phyloP scores from a whole-genome alignment of 1,139 yeast species.

The Eremothecium coryli region DNA sequence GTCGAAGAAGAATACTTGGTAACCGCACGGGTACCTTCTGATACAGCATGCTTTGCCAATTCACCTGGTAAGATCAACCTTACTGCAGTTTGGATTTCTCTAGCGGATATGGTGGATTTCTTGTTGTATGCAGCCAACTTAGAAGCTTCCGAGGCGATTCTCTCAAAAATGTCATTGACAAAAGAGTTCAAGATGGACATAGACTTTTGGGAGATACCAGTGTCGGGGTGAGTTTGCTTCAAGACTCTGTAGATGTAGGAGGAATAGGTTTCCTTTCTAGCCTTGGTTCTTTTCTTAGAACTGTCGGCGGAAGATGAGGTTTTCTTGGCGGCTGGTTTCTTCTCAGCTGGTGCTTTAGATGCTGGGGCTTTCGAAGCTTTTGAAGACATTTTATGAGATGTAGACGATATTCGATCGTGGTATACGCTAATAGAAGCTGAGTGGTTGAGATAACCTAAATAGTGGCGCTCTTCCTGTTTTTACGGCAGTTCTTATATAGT shows the following conservation, averaged over 20 bases:
- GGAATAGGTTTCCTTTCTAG: slow-evolving; percentile 98
- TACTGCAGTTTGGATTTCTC: slow-evolving; percentile 99
- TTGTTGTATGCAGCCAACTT: slow-evolving; percentile 99
- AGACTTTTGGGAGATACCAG: slow-evolving; percentile 99
- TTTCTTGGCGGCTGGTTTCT: slow-evolving; percentile 96
- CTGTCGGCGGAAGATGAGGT: slow-evolving; percentile 66
- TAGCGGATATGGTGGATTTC: slow-evolving; percentile 96
- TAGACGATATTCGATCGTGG: slow-evolving; percentile 7
- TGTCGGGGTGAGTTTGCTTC: slow-evolving; percentile 98
- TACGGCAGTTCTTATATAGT: slow-evolving; percentile 8
- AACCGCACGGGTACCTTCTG: slow-evolving; percentile 99
- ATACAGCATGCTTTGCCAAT: slow-evolving; percentile 97
- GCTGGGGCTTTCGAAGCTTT: slow-evolving; percentile 98
- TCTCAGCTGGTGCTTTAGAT: slow-evolving; percentile 96
- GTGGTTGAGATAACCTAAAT: background rate
- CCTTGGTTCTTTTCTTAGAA: slow-evolving; percentile 89
- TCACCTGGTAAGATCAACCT: slow-evolving; percentile 99
- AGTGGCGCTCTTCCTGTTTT: too few species aligned
- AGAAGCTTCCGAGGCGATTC: slow-evolving; percentile 97
- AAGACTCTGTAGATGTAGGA: slow-evolving; percentile 97
- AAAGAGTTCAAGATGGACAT: slow-evolving; percentile 99
- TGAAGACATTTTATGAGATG: slow-evolving; percentile 65
- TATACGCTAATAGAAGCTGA: too few species aligned
- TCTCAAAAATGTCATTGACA: slow-evolving; percentile 91
- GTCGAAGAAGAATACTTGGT: slow-evolving; percentile 91